Evolutionary conservation across 139 green algal genomes (phyloP).

Genomic region (Chlamydomonas asymmetrica): DNA sequence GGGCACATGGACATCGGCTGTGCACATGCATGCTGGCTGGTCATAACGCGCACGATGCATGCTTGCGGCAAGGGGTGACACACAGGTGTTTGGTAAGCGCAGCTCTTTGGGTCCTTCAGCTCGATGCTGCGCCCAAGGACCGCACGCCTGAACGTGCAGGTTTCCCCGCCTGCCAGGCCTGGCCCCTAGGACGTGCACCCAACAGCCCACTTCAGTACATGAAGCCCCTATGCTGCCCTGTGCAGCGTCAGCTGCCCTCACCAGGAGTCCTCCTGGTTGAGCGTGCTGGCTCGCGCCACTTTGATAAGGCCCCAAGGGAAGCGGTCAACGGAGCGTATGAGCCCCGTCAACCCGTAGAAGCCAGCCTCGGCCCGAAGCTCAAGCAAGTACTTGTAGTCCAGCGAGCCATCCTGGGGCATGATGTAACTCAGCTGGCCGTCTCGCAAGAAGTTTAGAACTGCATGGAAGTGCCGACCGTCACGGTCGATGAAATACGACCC

Average conservation of each 20-base stretch:
- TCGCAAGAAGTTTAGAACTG: constrained; percentile 61
- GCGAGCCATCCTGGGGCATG: too few species aligned
- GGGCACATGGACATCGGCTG: too few species aligned
- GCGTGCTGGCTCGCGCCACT: constrained; percentile 22
- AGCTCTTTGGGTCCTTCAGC: too few species aligned
- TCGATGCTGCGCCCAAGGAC: too few species aligned
- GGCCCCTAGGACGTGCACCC: too few species aligned
- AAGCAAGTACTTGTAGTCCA: constrained; percentile 71
- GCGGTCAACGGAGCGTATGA: constrained; percentile 64
- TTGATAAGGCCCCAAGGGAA: constrained; percentile 42
- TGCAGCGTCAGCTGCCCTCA: neutral
- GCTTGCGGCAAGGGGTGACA: too few species aligned
- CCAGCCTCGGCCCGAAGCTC: constrained; percentile 72
- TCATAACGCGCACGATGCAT: too few species aligned
- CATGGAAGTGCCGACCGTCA: constrained; percentile 71
- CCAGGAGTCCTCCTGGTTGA: constrained; percentile 53
- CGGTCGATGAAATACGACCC: constrained; percentile 67
- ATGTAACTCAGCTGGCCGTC: constrained; percentile 61
- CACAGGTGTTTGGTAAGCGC: too few species aligned
- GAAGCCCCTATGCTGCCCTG: neutral
- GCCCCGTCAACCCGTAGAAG: constrained; percentile 66
- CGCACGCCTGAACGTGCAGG: too few species aligned
- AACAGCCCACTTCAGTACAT: too few species aligned
- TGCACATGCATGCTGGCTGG: too few species aligned
- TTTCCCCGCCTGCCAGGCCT: too few species aligned